Evolutionary conservation across 2,329 filamentous ascomycete species (phyloP).

Genomic region (Fusarium devonianum): DNA sequence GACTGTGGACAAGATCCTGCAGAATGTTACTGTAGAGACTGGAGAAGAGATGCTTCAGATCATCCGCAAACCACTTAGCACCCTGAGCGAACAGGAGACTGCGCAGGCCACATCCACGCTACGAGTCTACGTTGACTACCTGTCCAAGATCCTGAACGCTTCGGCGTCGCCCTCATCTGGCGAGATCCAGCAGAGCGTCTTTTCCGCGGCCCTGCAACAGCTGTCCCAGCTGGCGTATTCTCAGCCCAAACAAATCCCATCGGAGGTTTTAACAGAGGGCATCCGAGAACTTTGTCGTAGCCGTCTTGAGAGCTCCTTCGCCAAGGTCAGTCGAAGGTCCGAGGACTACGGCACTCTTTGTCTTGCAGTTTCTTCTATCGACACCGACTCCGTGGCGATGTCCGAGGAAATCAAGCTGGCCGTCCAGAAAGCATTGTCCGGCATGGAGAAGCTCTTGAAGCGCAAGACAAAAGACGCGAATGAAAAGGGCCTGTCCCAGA

Average conservation of each 20-base stretch:
- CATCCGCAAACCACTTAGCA: constrained; percentile 53
- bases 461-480: constrained; percentile 45
- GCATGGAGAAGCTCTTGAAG: constrained; percentile 62
- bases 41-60: constrained; percentile 60
- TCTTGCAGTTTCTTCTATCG: constrained; percentile 61
- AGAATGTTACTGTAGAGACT: constrained; percentile 63
- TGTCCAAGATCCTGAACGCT: constrained; percentile 59
- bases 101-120: constrained; percentile 47
- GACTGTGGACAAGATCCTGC: constrained; percentile 78
- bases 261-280: constrained; percentile 58
- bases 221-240: constrained; percentile 65
- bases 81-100: constrained; percentile 39
- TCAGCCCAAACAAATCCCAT: constrained; percentile 50
- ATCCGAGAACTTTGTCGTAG: constrained; percentile 62
- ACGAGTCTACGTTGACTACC: constrained; percentile 61
- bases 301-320: constrained; percentile 65
- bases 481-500: constrained; percentile 59
- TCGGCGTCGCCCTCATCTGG: constrained; percentile 40
- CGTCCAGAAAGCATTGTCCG: constrained; percentile 59
- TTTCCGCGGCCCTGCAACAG: constrained; percentile 55
- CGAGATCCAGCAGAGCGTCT: constrained; percentile 43
- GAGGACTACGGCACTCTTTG: constrained; percentile 63
- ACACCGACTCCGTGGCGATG: constrained; percentile 60
- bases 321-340: constrained; percentile 62
- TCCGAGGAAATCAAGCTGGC: constrained; percentile 62